These are phyloP conservation scores for Echinosophora koreensis DNA, from an alignment of 306 rosid genomes.

Conservation along the genomic window DNA sequence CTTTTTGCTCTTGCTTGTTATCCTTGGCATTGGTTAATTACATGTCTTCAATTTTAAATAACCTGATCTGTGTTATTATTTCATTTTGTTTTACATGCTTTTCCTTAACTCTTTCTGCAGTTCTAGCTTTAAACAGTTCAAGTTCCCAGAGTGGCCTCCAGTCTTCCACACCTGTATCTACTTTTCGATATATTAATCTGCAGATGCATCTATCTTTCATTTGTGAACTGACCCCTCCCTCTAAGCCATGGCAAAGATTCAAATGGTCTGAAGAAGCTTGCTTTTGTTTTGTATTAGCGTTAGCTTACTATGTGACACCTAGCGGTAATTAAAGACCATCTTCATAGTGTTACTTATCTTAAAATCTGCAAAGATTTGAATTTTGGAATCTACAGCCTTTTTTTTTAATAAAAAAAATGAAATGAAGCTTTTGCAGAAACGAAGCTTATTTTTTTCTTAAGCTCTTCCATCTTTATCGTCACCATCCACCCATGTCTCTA, in stretches of 20 bases:
- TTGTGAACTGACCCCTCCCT: conserved; percentile 36
- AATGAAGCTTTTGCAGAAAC: not conserved
- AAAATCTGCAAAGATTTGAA: conserved; percentile 53
- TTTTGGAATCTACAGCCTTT: conserved; percentile 50
- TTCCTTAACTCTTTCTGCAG: conserved; percentile 50
- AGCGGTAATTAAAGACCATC: conserved; percentile 49
- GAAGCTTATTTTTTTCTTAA: not conserved
- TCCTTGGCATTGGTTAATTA: conserved; percentile 3
- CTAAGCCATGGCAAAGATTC: conserved; percentile 38
- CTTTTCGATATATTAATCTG: conserved; percentile 45
- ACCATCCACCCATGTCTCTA: not conserved
- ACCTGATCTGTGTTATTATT: conserved; percentile 15
- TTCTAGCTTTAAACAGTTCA: conserved; percentile 54
- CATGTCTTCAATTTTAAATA: not conserved
- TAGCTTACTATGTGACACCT: conserved; percentile 45
- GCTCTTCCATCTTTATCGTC: not conserved
- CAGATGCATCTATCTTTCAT: conserved; percentile 50
- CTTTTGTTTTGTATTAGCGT: conserved; percentile 33
- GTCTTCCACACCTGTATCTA: conserved; percentile 47
- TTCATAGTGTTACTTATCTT: conserved; percentile 54
- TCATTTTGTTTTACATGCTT: not conserved
- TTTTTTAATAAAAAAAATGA: not conserved
- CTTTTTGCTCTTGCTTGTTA: not conserved
- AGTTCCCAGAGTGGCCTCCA: conserved; percentile 53
- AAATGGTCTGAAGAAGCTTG: conserved; percentile 45